These are phyloP conservation scores for Tuber umbilicatum DNA, from an alignment of 495 filamentous ascomycete genomes.

Conservation along the genomic window DNA sequence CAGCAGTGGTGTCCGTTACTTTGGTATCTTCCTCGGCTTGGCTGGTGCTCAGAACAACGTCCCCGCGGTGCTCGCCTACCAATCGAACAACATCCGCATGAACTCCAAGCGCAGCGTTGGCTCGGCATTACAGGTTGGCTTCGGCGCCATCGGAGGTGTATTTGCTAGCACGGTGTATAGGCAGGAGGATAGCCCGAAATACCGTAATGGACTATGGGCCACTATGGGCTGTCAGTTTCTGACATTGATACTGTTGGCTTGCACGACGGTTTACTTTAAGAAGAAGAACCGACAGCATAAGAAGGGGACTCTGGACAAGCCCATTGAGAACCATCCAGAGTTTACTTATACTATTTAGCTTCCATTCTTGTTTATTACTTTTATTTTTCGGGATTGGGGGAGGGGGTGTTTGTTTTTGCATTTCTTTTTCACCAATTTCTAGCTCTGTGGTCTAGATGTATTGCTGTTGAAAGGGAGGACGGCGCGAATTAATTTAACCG, in stretches of 20 bases:
- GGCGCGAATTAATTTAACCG: neutral
- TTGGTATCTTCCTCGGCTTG: conserved; percentile 55
- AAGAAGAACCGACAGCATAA: conserved; percentile 37
- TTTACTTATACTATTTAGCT: conserved; percentile 37
- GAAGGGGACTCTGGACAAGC: conserved; percentile 23
- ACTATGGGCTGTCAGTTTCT: conserved; percentile 34
- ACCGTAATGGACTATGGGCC: conserved; percentile 53
- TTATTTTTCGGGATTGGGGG: neutral
- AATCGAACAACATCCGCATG: conserved; percentile 60
- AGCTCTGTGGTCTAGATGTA: neutral
- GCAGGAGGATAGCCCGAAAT: conserved; percentile 52
- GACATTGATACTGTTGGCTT: conserved; percentile 12
- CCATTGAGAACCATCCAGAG: conserved; percentile 26
- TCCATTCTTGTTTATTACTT: neutral
- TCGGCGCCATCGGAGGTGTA: conserved; percentile 57
- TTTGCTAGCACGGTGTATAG: conserved; percentile 54
- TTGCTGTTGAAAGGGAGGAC: neutral
- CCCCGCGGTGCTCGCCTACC: conserved; percentile 53
- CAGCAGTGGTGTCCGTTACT: conserved; percentile 49
- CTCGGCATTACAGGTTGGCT: conserved; percentile 45
- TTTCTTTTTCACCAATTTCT: neutral
- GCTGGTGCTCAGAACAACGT: conserved; percentile 54
- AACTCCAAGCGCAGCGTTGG: conserved; percentile 52
- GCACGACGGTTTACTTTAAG: conserved; percentile 30
- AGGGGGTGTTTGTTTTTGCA: neutral